A percentile compares a stretch with the other conserved stretches of the same genome.
phyloP scores from a whole-genome alignment of 495 filamentous ascomycete species.

The Aspergillus bridgeri region DNA sequence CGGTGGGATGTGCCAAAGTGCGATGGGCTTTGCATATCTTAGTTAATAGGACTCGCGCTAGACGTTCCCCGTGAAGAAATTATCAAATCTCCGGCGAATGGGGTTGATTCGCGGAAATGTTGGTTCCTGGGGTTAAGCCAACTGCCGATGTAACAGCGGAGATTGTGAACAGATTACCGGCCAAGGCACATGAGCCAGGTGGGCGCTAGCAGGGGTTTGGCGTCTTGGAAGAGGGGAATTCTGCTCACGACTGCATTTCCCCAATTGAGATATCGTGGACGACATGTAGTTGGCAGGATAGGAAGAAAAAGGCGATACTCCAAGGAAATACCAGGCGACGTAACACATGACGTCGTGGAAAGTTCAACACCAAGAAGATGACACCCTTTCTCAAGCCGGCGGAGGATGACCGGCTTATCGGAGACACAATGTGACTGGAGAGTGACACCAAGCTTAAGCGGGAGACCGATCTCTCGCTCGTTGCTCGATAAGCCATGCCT shows the following conservation, averaged over 20 bases:
- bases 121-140: not conserved
- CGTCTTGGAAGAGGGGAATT: not conserved
- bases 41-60: not conserved
- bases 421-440: not conserved
- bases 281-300: not conserved
- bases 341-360: not conserved
- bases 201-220: not conserved
- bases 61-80: not conserved
- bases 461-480: not conserved
- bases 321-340: not conserved
- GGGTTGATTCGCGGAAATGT: not conserved
- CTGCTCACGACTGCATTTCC: not conserved
- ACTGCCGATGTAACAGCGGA: not conserved
- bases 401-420: not conserved
- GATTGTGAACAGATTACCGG: not conserved
- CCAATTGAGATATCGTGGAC: not conserved
- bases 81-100: not conserved
- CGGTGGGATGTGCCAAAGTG: not conserved
- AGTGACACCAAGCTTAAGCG: not conserved
- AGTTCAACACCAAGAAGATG: not conserved
- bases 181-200: not conserved
- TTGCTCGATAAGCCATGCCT: not conserved
- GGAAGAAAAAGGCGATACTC: not conserved
- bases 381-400: not conserved
- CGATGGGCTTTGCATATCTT: not conserved